Percentiles rank a stretch among this genome's conserved stretches.
These are phyloP conservation scores for Nicotiana undulata DNA, from an alignment of 257 asterid genomes.

Conservation along the genomic window DNA sequence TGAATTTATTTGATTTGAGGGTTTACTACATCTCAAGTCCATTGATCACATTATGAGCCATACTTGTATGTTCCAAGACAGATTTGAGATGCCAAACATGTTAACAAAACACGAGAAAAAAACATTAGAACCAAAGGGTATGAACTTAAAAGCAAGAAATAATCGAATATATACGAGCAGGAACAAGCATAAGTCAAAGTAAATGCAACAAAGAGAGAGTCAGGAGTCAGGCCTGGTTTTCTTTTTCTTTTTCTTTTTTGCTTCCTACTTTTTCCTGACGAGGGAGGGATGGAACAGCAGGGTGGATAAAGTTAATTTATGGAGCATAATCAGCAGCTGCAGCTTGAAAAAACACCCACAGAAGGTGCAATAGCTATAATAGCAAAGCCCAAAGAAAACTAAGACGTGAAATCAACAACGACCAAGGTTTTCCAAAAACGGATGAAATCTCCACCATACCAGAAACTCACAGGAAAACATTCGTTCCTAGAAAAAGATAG, in stretches of 20 bases:
- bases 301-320: too few species aligned
- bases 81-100: neutral
- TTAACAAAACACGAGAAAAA: neutral
- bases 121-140: neutral
- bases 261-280: too few species aligned
- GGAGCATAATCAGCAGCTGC: too few species aligned
- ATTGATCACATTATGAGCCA: neutral
- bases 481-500: too few species aligned
- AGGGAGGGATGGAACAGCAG: too few species aligned
- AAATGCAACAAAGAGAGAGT: neutral
- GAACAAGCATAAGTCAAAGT: neutral
- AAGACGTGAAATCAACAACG: too few species aligned
- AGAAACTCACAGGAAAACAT: neutral
- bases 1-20: neutral
- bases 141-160: neutral
- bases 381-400: too few species aligned
- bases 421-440: too few species aligned
- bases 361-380: too few species aligned
- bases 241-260: too few species aligned
- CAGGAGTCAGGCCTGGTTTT: too few species aligned
- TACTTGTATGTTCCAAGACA: neutral
- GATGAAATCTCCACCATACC: neutral
- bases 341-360: too few species aligned
- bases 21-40: neutral
- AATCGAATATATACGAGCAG: neutral